Base-by-base conservation (phyloP, 495 filamentous ascomycete species). In the Mycothermus thermophilus region DNA sequence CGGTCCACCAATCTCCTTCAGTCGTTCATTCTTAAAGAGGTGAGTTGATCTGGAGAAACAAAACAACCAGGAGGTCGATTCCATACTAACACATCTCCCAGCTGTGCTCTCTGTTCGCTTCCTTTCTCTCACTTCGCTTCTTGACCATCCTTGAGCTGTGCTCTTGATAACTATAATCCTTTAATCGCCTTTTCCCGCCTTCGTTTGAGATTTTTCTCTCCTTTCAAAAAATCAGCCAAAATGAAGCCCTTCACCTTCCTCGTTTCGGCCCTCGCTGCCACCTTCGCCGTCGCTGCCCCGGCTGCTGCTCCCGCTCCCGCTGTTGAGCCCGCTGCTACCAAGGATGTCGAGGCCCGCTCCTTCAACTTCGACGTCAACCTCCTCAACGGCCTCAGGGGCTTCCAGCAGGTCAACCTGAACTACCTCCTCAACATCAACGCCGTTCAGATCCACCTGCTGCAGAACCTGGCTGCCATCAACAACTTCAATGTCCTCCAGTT, bases 61-160 rank as follows among this genome's bases (percentile, higher is more conserved):
- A 14, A 38, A 17, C 16, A 16, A 14, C n/a, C n/a, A n/a, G n/a
- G n/a, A n/a, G n/a, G n/a, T n/a, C n/a, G 4, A 25, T 21, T 13
- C 27, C 26, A 39, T 14, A 24, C 43, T 52, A 27, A 46, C 45
- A 34, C 13, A 26, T 26, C 31, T 38, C 22, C 36, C 34, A 65
- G 62, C 62, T 66, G 62, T 64, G 62, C 62, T 66, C 62, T 52
- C 57, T 60, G 59, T 63, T 64, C 57, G 41, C 51, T 62, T 60
- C 39, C 58, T 57, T 48, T 64, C 56, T 55, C n/a, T n/a, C n/a
- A n/a, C n/a, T n/a, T n/a, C n/a, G n/a, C n/a, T n/a, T n/a, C n/a
- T n/a, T n/a, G n/a, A n/a, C n/a, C 8, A 2, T n/a, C 18, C 14
- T 17, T 15, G 21, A 62, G 62, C 60, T 64, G 59, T 66, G 59